Evolutionary conservation across 2,329 filamentous ascomycete species (phyloP), one percentile per base, ranked within the genome.

Genomic region (Penicillium crustosum): DNA sequence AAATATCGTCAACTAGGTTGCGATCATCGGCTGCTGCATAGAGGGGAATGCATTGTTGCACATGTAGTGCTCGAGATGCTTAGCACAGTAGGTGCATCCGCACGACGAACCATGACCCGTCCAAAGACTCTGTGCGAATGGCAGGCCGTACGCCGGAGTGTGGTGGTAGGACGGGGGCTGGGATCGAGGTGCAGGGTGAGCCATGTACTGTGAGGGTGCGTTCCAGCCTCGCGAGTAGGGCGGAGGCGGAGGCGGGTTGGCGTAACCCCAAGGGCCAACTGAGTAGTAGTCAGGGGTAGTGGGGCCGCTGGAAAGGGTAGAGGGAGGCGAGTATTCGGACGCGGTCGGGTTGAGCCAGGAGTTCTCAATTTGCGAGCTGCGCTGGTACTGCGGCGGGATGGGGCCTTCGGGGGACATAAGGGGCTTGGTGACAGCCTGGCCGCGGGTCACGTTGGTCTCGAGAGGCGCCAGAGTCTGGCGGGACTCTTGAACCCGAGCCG

Each of bases 371-470:
- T 73, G 70, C 31, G 73, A 73, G 65, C 65, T 71, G 52, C 77
- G 75, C 71, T 83, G 81, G 65, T 79, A 78, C 63, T 82, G 81
- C 38, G 74, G 79, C 66, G 75, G 78, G 63, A 81, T 82, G 15
- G 75, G 74, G 41, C 77, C 77, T 66, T 80, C 75, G 38, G 76
- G 78, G 48, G 78, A 80, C 68, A 79, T 74, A 13, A 80, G 71
- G 6, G 76, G 75, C 68, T 85, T 83, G 63, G 80, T 76, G 57
- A 80, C 67, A 35, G 51, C 33, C 45, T 78, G 76, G 64, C 79
- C 75, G 57, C 84, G 80, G 61, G 84, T 77, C 56, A 88, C 76
- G 62, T 83, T 86, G 52, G 87, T 89, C 67, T 89, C 84, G 61
- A 90, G 83, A 33, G 86, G 84, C 50, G 83, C 82, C 64, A 88